Percentiles rank a stretch among this genome's conserved stretches.
Conservation (phyloP, 805 yeast species). For the Ogataea thermomethanolica region DNA sequence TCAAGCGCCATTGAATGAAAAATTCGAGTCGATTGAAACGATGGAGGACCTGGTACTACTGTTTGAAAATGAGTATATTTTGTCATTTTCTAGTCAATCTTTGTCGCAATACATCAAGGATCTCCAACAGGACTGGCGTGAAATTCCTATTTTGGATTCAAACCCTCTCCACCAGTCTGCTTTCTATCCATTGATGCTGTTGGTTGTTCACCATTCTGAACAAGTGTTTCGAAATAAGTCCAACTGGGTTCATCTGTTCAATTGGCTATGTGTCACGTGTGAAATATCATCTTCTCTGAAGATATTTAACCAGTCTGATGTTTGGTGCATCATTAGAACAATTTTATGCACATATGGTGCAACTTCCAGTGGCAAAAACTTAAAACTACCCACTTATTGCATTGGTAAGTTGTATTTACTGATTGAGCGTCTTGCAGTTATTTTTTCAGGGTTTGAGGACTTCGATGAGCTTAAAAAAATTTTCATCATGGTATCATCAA, state of each 20-base stretch:
- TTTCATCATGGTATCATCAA: too few species aligned
- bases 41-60: slow-evolving; percentile 20
- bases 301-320: slow-evolving; percentile 15
- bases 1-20: slow-evolving; percentile 23
- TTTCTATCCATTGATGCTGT: slow-evolving; percentile 18
- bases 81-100: slow-evolving; percentile 1
- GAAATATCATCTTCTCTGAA: neutral
- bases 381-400: too few species aligned
- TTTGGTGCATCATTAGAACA: slow-evolving; percentile 17
- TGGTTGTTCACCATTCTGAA: slow-evolving; percentile 20
- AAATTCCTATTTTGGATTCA: slow-evolving; percentile 9
- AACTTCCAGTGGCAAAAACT: too few species aligned
- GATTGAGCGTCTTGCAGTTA: too few species aligned
- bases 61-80: slow-evolving; percentile 23
- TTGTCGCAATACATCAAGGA: too few species aligned
- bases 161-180: slow-evolving; percentile 12
- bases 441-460: too few species aligned
- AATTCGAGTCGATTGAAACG: slow-evolving; percentile 23
- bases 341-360: neutral
- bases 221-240: slow-evolving; percentile 4
- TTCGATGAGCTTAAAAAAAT: too few species aligned
- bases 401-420: too few species aligned
- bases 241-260: slow-evolving; percentile 28
- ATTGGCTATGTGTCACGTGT: slow-evolving; percentile 23
- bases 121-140: neutral